Percentiles rank a stretch among this genome's conserved stretches.
phyloP scores from a whole-genome alignment of 1,284 basidiomycete species.

The Boletus sp. region DNA sequence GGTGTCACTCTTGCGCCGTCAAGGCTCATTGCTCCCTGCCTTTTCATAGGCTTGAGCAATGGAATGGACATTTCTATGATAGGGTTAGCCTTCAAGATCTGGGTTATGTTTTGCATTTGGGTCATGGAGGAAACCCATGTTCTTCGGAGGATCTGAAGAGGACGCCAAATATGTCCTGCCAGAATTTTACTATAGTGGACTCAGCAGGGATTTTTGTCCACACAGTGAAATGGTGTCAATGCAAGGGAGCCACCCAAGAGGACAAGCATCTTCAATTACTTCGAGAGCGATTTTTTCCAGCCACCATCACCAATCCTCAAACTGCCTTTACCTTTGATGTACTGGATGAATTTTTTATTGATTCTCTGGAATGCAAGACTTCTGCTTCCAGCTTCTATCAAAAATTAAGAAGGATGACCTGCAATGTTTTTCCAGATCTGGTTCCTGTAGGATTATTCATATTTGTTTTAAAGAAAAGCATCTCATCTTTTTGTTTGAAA shows the following conservation, averaged over 20 bases:
- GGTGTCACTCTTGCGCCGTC: not conserved
- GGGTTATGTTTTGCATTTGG: too few relatives aligned
- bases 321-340: conserved; percentile 38
- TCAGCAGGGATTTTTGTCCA: not conserved
- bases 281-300: conserved; percentile 28
- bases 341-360: conserved; percentile 34
- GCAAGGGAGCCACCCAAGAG: conserved; percentile 1
- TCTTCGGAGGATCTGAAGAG: not conserved
- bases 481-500: too few relatives aligned
- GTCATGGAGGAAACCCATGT: too few relatives aligned
- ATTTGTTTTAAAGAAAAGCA: too few relatives aligned
- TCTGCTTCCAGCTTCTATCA: conserved; percentile 35
- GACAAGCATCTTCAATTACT: conserved; percentile 20
- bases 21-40: not conserved
- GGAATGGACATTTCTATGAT: not conserved
- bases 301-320: conserved; percentile 24
- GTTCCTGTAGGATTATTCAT: not conserved
- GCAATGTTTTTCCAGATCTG: conserved; percentile 28
- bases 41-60: not conserved
- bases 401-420: conserved; percentile 28
- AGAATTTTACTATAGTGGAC: not conserved
- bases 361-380: conserved; percentile 34
- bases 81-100: not conserved
- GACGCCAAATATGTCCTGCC: not conserved
- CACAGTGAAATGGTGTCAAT: not conserved